Evolutionary conservation across 2,329 filamentous ascomycete genomes (phyloP), one percentile per base, ranked within the genome.

Genomic region (Sporothrix curviconia): DNA sequence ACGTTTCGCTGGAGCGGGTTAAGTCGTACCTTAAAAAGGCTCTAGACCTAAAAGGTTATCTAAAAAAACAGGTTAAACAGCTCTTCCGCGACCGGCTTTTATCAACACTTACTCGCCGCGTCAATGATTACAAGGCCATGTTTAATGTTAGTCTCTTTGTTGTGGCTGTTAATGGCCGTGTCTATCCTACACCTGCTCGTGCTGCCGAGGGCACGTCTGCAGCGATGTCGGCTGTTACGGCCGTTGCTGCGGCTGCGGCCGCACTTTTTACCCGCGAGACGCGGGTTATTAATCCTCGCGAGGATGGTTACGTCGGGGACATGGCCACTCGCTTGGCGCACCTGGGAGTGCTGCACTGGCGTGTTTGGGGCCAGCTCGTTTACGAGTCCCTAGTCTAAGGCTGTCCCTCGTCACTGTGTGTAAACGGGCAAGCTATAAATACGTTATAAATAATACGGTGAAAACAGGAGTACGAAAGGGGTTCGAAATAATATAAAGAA

Each of bases 261-360:
- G 24, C 34, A 1, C 47, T 59, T 7, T 12, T 42, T 12, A 30
- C 53, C 11, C 57, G 37, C 25, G 56, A 43, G 28, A 30, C 32
- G 6, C 56, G 50, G 4, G 24, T 42, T 2, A 19, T 61, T 4
- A 59, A 64, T 30, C 54, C 59, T 3, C 74, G 78, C 43, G 79
- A 81, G 51, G 79, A 83, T 49, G 76, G 74, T 43, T 76, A 78
- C 34, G 66, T 88, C 37, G 77, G 79, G 43, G 85, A 90, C 59
- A 82, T 96, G 69, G 84, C 89, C 1, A 86, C 85, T 44, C 84
- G 89, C 46, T 78, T 96, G 52, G 86, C 90, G 6, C 92, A 96
- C 67, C 83, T 96, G 44, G 84, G 89, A 12, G 79, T 94, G 6
- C 74, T 97, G 24, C 91, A 96, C 71, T 96, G 92, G 91, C 82